Percentiles rank a stretch among this genome's conserved stretches.
phyloP scores from a whole-genome alignment of 306 rosid species.

The Cyclanthera cordifolia region DNA sequence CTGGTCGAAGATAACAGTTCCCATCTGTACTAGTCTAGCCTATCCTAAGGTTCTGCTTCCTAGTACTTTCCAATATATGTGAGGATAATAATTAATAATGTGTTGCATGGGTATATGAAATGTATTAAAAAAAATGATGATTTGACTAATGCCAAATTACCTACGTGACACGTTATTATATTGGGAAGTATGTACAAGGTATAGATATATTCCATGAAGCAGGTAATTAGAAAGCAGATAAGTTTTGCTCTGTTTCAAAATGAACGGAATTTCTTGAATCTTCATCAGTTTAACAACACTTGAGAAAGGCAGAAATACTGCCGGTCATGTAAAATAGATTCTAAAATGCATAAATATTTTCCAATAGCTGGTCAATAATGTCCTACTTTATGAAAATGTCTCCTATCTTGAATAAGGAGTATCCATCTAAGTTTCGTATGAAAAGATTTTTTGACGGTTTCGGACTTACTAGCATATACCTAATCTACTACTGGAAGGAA shows the following conservation, averaged over 20 bases:
- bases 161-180: too few species aligned
- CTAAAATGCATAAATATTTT: neutral
- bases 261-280: neutral
- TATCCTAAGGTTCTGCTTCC: neutral
- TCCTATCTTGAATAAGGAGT: neutral
- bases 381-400: neutral
- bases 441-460: neutral
- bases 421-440: neutral
- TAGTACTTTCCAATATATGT: too few species aligned
- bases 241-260: too few species aligned
- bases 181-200: too few species aligned
- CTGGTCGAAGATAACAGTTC: neutral
- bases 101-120: too few species aligned
- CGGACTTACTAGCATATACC: conserved; percentile 35
- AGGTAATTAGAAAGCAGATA: too few species aligned
- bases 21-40: neutral
- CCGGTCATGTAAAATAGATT: neutral
- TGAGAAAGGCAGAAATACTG: neutral
- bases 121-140: too few species aligned
- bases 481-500: conserved; percentile 51
- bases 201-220: too few species aligned
- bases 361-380: neutral
- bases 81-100: too few species aligned
- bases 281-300: neutral
- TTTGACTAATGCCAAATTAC: too few species aligned